These are phyloP conservation scores for Chrysoporthe deuterocubensis DNA, from an alignment of 2,329 filamentous ascomycete genomes.

Conservation along the genomic window DNA sequence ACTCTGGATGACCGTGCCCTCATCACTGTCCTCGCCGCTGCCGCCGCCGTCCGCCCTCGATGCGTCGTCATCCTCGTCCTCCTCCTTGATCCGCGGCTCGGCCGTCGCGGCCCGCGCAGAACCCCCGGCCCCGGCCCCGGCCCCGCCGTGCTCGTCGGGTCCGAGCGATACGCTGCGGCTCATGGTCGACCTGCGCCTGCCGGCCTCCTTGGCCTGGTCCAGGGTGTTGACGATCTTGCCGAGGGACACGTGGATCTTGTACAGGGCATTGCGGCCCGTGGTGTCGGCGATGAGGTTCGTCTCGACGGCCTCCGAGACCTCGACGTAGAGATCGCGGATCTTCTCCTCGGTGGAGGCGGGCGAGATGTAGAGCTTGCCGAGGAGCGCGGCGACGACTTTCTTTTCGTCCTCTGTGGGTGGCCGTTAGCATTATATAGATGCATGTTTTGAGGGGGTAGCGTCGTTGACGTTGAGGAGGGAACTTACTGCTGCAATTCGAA, in stretches of 20 bases:
- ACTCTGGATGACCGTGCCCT: conserved; percentile 32
- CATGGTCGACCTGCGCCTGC: conserved; percentile 39
- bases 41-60: conserved; percentile 23
- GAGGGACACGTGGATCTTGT: conserved; percentile 69
- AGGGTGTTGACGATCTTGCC: conserved; percentile 70
- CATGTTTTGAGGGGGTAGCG: neutral
- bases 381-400: conserved; percentile 76
- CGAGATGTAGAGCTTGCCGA: conserved; percentile 82
- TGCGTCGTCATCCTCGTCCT: conserved; percentile 46
- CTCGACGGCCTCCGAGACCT: conserved; percentile 66
- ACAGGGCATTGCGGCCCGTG: conserved; percentile 65
- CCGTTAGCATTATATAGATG: conserved; percentile 16
- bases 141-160: conserved; percentile 37
- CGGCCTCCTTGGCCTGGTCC: conserved; percentile 46
- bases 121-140: conserved; percentile 37
- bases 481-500: conserved; percentile 69
- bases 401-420: conserved; percentile 74
- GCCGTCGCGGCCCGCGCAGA: conserved; percentile 37
- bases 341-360: conserved; percentile 65
- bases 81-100: conserved; percentile 53
- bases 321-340: conserved; percentile 60
- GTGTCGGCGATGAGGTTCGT: conserved; percentile 63
- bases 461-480: neutral
- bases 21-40: conserved; percentile 34
- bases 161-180: conserved; percentile 51